phyloP scores from a whole-genome alignment of 2,329 filamentous ascomycete species.

The Exophiala sideris region DNA sequence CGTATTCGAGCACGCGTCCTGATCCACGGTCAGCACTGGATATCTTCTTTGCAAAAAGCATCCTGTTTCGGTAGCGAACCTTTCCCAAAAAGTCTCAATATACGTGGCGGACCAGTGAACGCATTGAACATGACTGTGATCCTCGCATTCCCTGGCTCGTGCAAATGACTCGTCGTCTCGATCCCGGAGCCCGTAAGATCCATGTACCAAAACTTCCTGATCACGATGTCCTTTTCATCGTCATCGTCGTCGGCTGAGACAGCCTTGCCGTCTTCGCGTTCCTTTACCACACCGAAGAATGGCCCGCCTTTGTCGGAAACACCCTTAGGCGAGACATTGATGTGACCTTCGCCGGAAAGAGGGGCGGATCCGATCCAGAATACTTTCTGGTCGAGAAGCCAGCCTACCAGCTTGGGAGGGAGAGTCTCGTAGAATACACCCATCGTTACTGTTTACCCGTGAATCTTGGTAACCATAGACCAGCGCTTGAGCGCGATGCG shows the following conservation, averaged over 20 bases:
- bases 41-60: too few species aligned
- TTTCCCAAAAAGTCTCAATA: slow-evolving; percentile 47
- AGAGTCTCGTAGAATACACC: slow-evolving; percentile 58
- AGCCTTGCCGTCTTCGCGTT: slow-evolving; percentile 3
- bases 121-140: slow-evolving; percentile 72
- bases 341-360: slow-evolving; percentile 58
- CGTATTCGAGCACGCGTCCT: slow-evolving; percentile 59
- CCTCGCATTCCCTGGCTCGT: slow-evolving; percentile 65
- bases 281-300: slow-evolving; percentile 29
- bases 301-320: slow-evolving; percentile 71
- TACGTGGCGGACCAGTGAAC: slow-evolving; percentile 58
- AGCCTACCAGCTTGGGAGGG: slow-evolving; percentile 54
- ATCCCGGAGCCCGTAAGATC: slow-evolving; percentile 64
- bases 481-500: not conserved
- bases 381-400: slow-evolving; percentile 65
- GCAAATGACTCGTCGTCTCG: slow-evolving; percentile 72
- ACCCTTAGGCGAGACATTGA: slow-evolving; percentile 72
- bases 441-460: slow-evolving; percentile 42
- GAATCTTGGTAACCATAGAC: too few species aligned
- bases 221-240: slow-evolving; percentile 12
- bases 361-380: slow-evolving; percentile 76
- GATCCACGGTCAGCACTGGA: too few species aligned
- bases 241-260: not conserved
- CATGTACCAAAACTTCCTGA: slow-evolving; percentile 28
- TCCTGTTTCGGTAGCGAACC: too few species aligned